phyloP scores from a whole-genome alignment of 805 yeast genomes.

The Zygoascus tannicola region DNA sequence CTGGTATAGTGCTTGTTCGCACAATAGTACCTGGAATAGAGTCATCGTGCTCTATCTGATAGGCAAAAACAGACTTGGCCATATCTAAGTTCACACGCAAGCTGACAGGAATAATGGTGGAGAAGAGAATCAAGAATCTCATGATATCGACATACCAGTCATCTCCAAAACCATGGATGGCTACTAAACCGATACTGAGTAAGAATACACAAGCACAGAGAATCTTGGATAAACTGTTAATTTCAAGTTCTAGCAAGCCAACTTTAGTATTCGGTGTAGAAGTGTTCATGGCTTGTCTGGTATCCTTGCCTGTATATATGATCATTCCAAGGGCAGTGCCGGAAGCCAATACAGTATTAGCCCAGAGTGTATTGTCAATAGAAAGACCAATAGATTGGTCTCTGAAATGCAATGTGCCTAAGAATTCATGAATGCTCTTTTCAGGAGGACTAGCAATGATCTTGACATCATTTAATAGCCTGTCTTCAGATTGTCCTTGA shows the following conservation, averaged over 20 bases:
- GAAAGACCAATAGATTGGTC: constrained; percentile 47
- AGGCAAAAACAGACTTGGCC: constrained; percentile 92
- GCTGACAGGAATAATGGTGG: constrained; percentile 94
- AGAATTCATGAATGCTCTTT: constrained; percentile 70
- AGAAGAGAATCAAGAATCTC: constrained; percentile 83
- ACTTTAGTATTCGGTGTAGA: constrained; percentile 78
- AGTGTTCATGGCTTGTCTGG: constrained; percentile 92
- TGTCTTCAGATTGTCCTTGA: constrained; percentile 41
- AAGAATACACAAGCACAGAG: constrained; percentile 79
- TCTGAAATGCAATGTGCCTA: constrained; percentile 59
- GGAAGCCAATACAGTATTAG: constrained; percentile 92
- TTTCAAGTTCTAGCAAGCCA: constrained; percentile 84
- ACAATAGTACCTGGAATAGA: constrained; percentile 82
- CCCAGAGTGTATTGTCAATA: constrained; percentile 95
- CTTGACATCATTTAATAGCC: constrained; percentile 35
- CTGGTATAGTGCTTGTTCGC: constrained; percentile 95
- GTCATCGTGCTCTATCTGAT: constrained; percentile 83
- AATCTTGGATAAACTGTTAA: constrained; percentile 78
- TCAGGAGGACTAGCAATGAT: constrained; percentile 75
- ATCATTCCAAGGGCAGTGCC: constrained; percentile 86
- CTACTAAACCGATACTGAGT: constrained; percentile 67
- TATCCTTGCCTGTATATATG: constrained; percentile 83
- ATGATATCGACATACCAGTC: constrained; percentile 87
- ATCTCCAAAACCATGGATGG: constrained; percentile 57
- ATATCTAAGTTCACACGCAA: constrained; percentile 88